phyloP scores from a whole-genome alignment of 108 stramenopile genomes.

The Cyclotella sp. region DNA sequence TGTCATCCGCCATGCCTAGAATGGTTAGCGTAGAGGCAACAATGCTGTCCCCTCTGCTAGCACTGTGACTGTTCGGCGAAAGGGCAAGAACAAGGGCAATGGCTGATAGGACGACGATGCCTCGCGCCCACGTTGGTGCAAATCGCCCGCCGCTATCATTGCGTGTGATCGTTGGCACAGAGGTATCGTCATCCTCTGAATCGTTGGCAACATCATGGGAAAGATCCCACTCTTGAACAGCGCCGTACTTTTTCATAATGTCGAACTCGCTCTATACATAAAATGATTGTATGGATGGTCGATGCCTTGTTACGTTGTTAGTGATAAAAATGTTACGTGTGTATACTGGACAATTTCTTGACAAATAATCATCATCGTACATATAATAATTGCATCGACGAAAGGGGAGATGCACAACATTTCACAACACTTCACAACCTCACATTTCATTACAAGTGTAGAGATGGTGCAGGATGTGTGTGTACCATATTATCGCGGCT shows the following conservation, averaged over 20 bases:
- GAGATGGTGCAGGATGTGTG: too few species aligned
- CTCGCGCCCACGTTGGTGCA: not conserved
- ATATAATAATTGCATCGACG: too few species aligned
- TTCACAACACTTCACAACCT: too few species aligned
- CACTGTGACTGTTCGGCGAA: not conserved
- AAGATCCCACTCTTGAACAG: not conserved
- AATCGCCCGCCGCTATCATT: not conserved
- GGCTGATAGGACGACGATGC: not conserved
- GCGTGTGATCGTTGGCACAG: not conserved
- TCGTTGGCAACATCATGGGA: not conserved
- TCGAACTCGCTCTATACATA: not conserved
- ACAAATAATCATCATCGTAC: too few species aligned
- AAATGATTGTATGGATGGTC: too few species aligned
- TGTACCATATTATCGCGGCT: too few species aligned
- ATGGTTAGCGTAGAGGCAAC: slow-evolving; percentile 3
- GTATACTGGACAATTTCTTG: too few species aligned
- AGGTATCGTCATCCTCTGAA: slow-evolving; percentile 7
- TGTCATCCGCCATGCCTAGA: slow-evolving; percentile 3
- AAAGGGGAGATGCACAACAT: too few species aligned
- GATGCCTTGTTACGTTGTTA: too few species aligned
- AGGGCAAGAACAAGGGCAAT: not conserved
- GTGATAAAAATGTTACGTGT: too few species aligned
- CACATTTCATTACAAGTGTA: too few species aligned
- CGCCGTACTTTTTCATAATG: slow-evolving; percentile 9
- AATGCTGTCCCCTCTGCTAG: not conserved